These are phyloP conservation scores for Syzygium malaccense DNA, from an alignment of 441 rosid species.

Conservation along the genomic window DNA sequence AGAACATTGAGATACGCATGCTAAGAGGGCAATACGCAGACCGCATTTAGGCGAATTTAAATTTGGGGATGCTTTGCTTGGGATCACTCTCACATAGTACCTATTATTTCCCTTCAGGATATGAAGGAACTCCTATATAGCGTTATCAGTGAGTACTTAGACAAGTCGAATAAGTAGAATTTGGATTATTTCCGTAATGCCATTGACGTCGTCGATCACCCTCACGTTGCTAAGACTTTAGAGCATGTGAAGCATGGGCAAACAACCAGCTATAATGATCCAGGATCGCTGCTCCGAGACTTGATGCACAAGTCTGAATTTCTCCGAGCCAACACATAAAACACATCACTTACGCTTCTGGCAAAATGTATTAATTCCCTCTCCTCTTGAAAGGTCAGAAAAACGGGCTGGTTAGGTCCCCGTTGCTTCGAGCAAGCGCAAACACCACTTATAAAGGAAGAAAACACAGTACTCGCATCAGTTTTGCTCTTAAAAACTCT, in stretches of 20 bases:
- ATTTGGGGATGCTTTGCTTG: background rate
- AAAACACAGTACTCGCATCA: background rate
- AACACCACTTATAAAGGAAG: background rate
- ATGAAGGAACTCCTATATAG: no score
- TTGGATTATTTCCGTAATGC: background rate
- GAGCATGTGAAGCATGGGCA: background rate
- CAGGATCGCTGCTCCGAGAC: background rate
- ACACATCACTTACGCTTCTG: background rate
- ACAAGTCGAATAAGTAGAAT: no score
- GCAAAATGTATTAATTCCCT: background rate
- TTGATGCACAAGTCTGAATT: background rate
- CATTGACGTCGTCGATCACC: rapidly evolving
- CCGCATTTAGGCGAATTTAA: background rate
- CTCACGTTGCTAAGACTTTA: background rate
- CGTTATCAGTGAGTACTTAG: no score
- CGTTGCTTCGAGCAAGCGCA: background rate
- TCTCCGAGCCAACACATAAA: background rate
- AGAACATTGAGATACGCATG: rapidly evolving
- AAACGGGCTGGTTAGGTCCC: background rate
- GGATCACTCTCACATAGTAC: background rate
- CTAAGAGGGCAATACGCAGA: background rate
- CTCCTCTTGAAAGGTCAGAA: background rate
- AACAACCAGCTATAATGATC: background rate
- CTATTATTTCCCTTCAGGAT: background rate
- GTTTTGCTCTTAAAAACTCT: background rate